These are phyloP conservation scores for Saturnispora gosingensis DNA, from an alignment of 805 yeast genomes.

Conservation along the genomic window DNA sequence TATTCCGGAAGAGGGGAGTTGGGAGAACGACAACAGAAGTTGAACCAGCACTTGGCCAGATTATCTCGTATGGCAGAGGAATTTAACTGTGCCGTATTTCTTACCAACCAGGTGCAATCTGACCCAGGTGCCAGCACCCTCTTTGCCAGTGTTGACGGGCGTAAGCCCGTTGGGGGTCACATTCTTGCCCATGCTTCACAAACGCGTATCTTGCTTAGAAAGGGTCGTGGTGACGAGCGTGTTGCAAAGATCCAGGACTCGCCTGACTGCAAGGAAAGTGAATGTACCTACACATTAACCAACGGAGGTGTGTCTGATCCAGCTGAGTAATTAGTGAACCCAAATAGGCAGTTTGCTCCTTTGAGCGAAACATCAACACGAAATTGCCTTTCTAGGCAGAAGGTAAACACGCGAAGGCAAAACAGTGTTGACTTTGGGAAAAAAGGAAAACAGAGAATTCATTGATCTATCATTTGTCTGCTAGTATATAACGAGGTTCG, in stretches of 20 bases:
- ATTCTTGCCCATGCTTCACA: slow-evolving; percentile 77
- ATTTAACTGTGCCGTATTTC: slow-evolving; percentile 65
- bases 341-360: not conserved
- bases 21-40: slow-evolving; percentile 64
- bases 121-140: slow-evolving; percentile 77
- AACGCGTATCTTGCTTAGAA: slow-evolving; percentile 59
- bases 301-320: slow-evolving; percentile 29
- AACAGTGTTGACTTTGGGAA: slow-evolving; percentile 3
- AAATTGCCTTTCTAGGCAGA: slow-evolving; percentile 6
- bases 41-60: slow-evolving; percentile 45
- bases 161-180: slow-evolving; percentile 81
- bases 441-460: slow-evolving; percentile 6
- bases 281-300: slow-evolving; percentile 63
- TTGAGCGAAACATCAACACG: slow-evolving; percentile 2
- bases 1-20: slow-evolving; percentile 72
- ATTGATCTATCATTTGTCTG: slow-evolving; percentile 7
- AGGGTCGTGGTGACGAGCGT: slow-evolving; percentile 73
- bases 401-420: slow-evolving; percentile 7
- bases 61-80: slow-evolving; percentile 62
- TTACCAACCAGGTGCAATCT: slow-evolving; percentile 73
- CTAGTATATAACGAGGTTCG: slow-evolving; percentile 2
- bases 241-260: slow-evolving; percentile 74
- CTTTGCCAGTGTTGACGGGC: slow-evolving; percentile 74
- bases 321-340: slow-evolving; percentile 25
- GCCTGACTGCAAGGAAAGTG: slow-evolving; percentile 76